phyloP scores from a whole-genome alignment of 179 eudicot species.

The Vitellaria paradoxa region DNA sequence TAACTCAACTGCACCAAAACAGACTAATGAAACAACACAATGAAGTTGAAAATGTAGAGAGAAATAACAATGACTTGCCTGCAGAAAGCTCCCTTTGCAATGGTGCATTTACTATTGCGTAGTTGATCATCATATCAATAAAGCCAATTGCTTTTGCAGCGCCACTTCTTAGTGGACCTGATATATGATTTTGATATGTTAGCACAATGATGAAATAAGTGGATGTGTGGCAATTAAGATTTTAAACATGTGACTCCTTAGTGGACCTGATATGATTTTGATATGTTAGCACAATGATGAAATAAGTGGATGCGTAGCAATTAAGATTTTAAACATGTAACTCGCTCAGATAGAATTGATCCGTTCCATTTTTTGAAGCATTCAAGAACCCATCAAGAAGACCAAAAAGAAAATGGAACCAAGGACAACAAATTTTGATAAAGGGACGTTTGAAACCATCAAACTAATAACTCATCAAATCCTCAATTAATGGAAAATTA shows the following conservation, averaged over 20 bases:
- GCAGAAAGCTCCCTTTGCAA: slow-evolving; percentile 82
- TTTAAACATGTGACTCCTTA: too few species aligned
- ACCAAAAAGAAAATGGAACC: background rate
- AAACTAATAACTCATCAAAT: background rate
- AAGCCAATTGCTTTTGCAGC: slow-evolving; percentile 97
- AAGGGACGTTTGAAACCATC: background rate
- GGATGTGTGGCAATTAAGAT: background rate
- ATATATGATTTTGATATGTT: background rate
- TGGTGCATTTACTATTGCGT: slow-evolving; percentile 82
- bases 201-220: slow-evolving; percentile 4
- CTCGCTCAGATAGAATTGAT: background rate
- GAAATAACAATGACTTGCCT: slow-evolving; percentile 33
- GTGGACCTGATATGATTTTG: slow-evolving; percentile 51
- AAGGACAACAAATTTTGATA: background rate
- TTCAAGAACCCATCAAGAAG: background rate
- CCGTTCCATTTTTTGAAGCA: background rate
- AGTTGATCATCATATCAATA: slow-evolving; percentile 91
- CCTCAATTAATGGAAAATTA: background rate
- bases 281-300: slow-evolving; percentile 3
- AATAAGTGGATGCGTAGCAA: background rate
- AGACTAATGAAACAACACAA: background rate
- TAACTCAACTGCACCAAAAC: background rate
- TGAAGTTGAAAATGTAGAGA: background rate
- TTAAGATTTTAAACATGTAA: background rate
- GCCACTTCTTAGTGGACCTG: slow-evolving; percentile 93